phyloP scores from a whole-genome alignment of 306 rosid species.

The Corylus avellana region DNA sequence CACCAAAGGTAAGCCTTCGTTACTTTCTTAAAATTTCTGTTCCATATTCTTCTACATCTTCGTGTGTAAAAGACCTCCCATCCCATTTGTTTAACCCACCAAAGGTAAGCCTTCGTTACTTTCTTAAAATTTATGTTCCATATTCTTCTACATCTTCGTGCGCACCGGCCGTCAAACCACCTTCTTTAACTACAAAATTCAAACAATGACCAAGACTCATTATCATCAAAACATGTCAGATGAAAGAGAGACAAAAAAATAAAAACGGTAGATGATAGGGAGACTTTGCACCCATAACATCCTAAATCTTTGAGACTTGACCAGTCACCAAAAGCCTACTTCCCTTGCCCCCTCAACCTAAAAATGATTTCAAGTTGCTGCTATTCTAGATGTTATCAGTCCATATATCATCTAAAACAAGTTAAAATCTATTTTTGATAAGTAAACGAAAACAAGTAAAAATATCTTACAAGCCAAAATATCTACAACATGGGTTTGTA shows the following conservation, averaged over 20 bases:
- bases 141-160: background rate
- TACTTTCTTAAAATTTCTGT: conserved; percentile 15
- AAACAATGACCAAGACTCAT: conserved; percentile 6
- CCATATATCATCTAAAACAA: conserved; percentile 16
- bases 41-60: background rate
- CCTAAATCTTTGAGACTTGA: background rate
- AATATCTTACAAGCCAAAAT: background rate
- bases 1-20: conserved; percentile 22
- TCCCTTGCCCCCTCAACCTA: background rate
- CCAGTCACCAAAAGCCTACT: conserved; percentile 23
- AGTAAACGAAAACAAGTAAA: conserved; percentile 4
- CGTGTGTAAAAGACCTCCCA: background rate
- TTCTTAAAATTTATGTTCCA: conserved; percentile 6
- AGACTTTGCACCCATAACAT: background rate
- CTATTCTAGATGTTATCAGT: background rate
- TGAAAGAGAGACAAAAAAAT: background rate
- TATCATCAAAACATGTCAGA: background rate
- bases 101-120: conserved; percentile 23
- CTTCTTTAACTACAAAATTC: background rate
- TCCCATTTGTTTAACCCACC: conserved; percentile 19
- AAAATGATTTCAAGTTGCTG: background rate
- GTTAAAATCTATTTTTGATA: background rate
- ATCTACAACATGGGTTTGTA: background rate
- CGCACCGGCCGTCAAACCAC: background rate
- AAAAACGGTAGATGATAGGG: background rate